Evolutionary conservation across 1,139 yeast species (phyloP).

Genomic region (Geotrichum reessii): DNA sequence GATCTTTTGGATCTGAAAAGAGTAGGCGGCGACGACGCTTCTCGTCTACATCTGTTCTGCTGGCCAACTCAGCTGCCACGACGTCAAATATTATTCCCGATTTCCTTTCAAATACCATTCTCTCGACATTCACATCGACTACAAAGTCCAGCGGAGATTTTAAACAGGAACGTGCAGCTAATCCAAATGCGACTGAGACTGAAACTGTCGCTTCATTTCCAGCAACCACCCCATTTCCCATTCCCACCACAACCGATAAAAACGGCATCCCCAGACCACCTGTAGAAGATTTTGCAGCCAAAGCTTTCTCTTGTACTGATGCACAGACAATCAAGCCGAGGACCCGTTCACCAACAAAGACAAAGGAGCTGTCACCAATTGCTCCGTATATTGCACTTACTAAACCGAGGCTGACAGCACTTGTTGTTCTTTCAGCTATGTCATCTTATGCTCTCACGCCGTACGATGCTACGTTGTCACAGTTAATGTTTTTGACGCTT

Average conservation of each 20-base stretch:
- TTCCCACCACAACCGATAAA: conserved; percentile 2
- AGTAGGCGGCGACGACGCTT: conserved; percentile 1
- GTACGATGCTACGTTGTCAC: conserved; percentile 60
- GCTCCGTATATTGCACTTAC: conserved; percentile 62
- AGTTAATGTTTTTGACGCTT: conserved; percentile 62
- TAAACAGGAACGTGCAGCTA: background rate
- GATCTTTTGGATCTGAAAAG: conserved; percentile 2
- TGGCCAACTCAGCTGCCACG: conserved; percentile 3
- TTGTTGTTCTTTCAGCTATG: conserved; percentile 86
- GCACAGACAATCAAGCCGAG: conserved; percentile 6
- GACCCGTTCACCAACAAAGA: background rate
- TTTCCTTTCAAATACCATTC: conserved; percentile 2
- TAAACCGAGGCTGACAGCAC: conserved; percentile 80
- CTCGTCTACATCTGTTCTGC: conserved; percentile 3
- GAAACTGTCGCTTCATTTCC: conserved; percentile 1
- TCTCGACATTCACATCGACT: conserved; percentile 2
- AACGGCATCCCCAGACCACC: conserved; percentile 8
- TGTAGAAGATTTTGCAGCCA: conserved; percentile 14
- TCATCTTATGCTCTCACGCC: conserved; percentile 94
- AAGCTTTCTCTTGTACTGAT: conserved; percentile 13
- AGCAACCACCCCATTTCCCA: conserved; percentile 12
- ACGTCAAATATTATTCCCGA: conserved; percentile 1
- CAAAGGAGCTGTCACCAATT: conserved; percentile 7
- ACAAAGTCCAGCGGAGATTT: background rate
- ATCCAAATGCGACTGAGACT: background rate